Base-by-base conservation (phyloP, 371 early-diverging fungal genomes). In the Haplosporangium sp. region DNA sequence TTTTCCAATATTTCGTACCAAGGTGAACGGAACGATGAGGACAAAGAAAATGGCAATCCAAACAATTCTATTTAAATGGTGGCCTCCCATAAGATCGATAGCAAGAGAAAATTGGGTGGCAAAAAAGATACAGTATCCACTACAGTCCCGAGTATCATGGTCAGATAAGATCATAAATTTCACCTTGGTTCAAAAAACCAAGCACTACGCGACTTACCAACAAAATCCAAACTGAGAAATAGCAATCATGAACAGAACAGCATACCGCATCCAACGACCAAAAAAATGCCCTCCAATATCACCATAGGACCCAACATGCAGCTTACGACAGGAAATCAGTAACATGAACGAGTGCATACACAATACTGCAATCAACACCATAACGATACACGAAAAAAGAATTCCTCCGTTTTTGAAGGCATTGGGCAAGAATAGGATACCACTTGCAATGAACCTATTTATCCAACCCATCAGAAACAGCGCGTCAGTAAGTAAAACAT, bases 201-300 rank as follows among this genome's bases (percentile, higher is more conserved):
- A 88, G 69, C 64, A 81, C 64, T 11, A 87, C 47, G 4, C 94
- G 94, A 20, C 96, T 94, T 38, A 93, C 93, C 94, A 93, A 76
- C 92, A 91, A 72, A 96, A 97, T 1, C 97, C 97, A 56, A 94
- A 85, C 89, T 94, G 97, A 15, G 95, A 93, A 37, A 97, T 83
- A 52, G 94, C 93, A 70, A 98, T 94, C 3, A 95, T 94, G 57
- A 86, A 88, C 9, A 94, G 82, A 9, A 98, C 94, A 15, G 93
- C 71, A 34, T 86, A 84, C 61, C 95, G 86, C 91, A 96, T 91
- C 84, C 88, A 87, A 13, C 85, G 86, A 1, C 97, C 97, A 73
- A 94, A 96, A 59, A 96, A 84, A 10, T 88, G 84, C 40, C 89
- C 88, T 2, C 96, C 98, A 83, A 97, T 92, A 79, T 98, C 97